Conservation (phyloP, 2,329 filamentous ascomycete species). For the Fusarium sp. region DNA sequence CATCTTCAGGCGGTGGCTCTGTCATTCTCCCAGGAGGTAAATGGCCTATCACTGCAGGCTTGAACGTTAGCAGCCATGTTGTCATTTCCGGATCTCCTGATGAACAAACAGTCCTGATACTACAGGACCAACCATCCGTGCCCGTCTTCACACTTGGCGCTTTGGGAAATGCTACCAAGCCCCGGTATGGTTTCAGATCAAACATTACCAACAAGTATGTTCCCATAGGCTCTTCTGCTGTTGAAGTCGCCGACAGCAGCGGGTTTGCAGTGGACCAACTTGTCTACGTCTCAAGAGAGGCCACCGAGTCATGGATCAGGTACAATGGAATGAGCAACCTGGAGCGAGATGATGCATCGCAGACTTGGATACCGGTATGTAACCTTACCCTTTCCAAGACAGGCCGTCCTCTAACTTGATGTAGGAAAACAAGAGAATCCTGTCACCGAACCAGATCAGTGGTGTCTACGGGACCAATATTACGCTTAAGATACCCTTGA, state of each 20-base stretch:
- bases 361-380: conserved; percentile 42
- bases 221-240: conserved; percentile 22
- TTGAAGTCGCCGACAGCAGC: conserved; percentile 5
- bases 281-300: conserved; percentile 29
- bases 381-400: fast-evolving
- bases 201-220: conserved; percentile 40
- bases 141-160: conserved; percentile 36
- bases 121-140: neutral
- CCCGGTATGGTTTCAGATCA: conserved; percentile 4
- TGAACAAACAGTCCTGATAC: conserved; percentile 8
- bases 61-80: conserved; percentile 17
- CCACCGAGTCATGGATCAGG: conserved; percentile 32
- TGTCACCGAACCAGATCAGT: conserved; percentile 28
- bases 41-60: conserved; percentile 27
- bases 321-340: conserved; percentile 36
- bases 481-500: conserved; percentile 36
- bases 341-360: conserved; percentile 14
- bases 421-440: conserved; percentile 24
- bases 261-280: conserved; percentile 24
- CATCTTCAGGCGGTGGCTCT: conserved; percentile 24
- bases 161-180: neutral
- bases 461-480: conserved; percentile 32
- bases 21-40: conserved; percentile 26
- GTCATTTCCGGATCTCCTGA: conserved; percentile 3
- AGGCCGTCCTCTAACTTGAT: neutral